Base-by-base conservation (phyloP, 192 early-diverging fungal species). In the Coemansia sp. region DNA sequence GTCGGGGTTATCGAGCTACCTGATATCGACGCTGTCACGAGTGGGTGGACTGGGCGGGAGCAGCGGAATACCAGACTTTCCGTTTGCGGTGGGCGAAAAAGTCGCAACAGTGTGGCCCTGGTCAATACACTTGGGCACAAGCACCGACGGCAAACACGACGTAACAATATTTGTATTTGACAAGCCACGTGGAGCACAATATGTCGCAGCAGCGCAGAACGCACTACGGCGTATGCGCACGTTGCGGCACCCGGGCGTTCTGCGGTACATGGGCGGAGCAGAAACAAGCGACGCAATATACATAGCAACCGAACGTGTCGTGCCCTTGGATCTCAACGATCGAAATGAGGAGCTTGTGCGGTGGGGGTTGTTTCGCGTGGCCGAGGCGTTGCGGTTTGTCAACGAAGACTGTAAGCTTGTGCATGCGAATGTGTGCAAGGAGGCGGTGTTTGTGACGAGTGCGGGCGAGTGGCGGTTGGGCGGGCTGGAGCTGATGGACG, bases 381-480 rank as follows among this genome's bases (percentile, higher is more conserved):
- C 92, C 0, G 91, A 83, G 73, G 91, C 90, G 1, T 63, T 98
- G 57, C 88, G 90, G 71, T 96, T 98, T 68, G 74, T 97, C 52
- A 94, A 92, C 63, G 82, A 84, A 54, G 95, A 97, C 67, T 90
- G 92, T 62, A 74, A 76, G 19, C 81, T 97, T 69, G 87, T 96
- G 3, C 96, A 98, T 62, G 96, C 92, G 12, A 94, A 91, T 79
- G 64, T 98, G 52, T 84, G 86, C 8, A 71, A 88, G 6, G 83
- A 83, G 0, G 91, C 92, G 1, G 89, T 98, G 57, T 96, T 89
- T 68, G 90, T 88, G 22, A 97, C 92, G 12, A 87, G 88, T 59
- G 90, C 92, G 8, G 96, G 96, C 51, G 96, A 98, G 74, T 98
- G 94, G 95, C 93, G 88, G 62, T 81, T 98, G 29, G 91, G 92